phyloP scores from a whole-genome alignment of 257 asterid species.

The Euphrasia confusa region DNA sequence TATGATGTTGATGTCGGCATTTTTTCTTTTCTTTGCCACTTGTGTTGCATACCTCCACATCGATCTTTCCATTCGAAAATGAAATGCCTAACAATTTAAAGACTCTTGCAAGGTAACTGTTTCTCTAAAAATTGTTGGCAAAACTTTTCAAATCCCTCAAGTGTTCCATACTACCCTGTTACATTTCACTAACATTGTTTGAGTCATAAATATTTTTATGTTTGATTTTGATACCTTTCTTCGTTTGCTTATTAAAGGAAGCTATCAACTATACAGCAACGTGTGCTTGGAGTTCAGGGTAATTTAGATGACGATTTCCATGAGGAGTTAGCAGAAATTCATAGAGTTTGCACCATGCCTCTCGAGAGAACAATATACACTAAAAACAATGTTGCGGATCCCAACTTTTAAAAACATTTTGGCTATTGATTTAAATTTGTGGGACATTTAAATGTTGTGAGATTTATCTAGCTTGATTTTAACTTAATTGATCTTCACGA shows the following conservation, averaged over 20 bases:
- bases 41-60: constrained; percentile 74
- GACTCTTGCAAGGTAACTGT: constrained; percentile 33
- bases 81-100: constrained; percentile 23
- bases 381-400: background rate
- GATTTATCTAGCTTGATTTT: background rate
- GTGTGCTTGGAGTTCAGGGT: constrained; percentile 17
- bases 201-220: background rate
- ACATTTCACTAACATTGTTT: background rate
- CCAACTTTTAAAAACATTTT: constrained; percentile 1
- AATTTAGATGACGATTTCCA: constrained; percentile 13
- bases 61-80: constrained; percentile 72
- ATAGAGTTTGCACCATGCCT: constrained; percentile 16
- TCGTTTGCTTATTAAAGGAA: background rate
- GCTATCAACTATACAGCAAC: constrained; percentile 3
- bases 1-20: constrained; percentile 70
- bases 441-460: background rate
- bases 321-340: constrained; percentile 9
- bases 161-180: background rate
- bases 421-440: background rate
- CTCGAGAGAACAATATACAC: constrained; percentile 2
- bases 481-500: background rate
- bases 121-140: background rate
- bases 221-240: background rate
- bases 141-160: background rate
- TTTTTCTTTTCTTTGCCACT: constrained; percentile 67